phyloP scores from a whole-genome alignment of 163 green algal genomes.

The Scenedesmus sp. region DNA sequence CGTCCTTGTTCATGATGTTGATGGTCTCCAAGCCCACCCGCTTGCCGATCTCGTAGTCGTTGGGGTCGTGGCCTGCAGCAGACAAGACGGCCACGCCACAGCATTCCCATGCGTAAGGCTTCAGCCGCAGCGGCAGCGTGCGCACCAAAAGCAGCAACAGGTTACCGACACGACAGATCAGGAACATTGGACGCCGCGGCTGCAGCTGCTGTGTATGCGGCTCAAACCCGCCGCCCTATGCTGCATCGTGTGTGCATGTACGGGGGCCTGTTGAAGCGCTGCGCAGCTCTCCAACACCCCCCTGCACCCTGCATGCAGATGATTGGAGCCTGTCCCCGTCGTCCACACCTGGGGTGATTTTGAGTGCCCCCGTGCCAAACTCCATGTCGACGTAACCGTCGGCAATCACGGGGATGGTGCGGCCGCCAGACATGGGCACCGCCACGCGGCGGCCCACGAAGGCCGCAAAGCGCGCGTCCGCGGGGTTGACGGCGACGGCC shows the following conservation, averaged over 20 bases:
- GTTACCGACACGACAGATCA: not conserved
- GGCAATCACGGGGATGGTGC: conserved; percentile 92
- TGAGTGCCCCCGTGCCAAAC: conserved; percentile 98
- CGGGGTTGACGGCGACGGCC: conserved; percentile 93
- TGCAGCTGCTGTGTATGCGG: not conserved
- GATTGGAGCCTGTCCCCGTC: too few species aligned
- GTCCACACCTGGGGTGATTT: conserved; percentile 93
- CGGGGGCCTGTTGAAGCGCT: not conserved
- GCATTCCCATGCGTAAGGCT: not conserved
- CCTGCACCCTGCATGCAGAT: too few species aligned
- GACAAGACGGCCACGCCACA: too few species aligned
- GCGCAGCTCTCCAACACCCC: too few species aligned
- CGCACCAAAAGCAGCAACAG: not conserved
- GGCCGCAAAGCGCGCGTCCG: conserved; percentile 86
- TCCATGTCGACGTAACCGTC: conserved; percentile 97
- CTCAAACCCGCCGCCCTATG: not conserved
- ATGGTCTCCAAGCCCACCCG: conserved; percentile 87
- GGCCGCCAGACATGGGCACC: conserved; percentile 86
- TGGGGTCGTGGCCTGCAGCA: conserved; percentile 91
- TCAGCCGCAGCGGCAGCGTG: not conserved
- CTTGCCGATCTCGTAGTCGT: conserved; percentile 98
- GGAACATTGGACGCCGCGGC: not conserved
- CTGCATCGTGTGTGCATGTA: not conserved
- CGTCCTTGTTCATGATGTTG: conserved; percentile 95
- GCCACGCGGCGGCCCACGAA: conserved; percentile 76